A percentile compares a stretch with the other conserved stretches of the same genome.
phyloP scores from a whole-genome alignment of 352 stramenopile genomes.

The Stramenopiles sp. region DNA sequence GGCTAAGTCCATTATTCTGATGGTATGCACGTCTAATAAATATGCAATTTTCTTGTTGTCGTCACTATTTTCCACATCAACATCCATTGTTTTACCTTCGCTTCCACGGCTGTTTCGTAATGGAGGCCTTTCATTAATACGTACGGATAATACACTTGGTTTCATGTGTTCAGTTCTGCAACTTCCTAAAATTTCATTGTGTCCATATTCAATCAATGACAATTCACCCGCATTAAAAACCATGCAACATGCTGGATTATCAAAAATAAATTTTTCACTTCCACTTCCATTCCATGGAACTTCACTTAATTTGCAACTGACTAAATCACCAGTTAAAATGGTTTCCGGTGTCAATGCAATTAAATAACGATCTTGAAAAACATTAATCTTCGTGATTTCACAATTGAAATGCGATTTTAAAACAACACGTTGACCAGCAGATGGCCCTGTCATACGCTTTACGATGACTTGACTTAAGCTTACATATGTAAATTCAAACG shows the following conservation, averaged over 20 bases:
- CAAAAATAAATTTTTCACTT: conserved; percentile 78
- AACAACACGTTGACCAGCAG: conserved; percentile 52
- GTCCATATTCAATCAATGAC: conserved; percentile 73
- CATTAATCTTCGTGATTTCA: conserved; percentile 78
- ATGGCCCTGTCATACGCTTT: conserved; percentile 60
- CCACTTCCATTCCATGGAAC: conserved; percentile 58
- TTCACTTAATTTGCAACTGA: conserved; percentile 67
- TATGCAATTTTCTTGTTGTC: conserved; percentile 83
- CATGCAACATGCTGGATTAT: conserved; percentile 60
- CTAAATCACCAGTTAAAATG: conserved; percentile 64
- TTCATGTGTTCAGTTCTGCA: conserved; percentile 70
- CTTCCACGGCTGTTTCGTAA: conserved; percentile 2
- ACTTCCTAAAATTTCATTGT: conserved; percentile 66
- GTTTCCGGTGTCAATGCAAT: conserved; percentile 71
- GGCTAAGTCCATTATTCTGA: conserved; percentile 36
- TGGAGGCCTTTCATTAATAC: conserved; percentile 63
- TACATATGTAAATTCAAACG: conserved; percentile 86
- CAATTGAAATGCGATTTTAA: conserved; percentile 63
- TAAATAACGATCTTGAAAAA: conserved; percentile 66
- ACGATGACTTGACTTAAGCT: conserved; percentile 77
- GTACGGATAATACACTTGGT: conserved; percentile 66
- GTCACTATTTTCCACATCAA: conserved; percentile 19
- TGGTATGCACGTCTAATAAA: conserved; percentile 70
- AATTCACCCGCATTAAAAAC: conserved; percentile 73
- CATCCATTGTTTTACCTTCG: conserved; percentile 16